phyloP scores from a whole-genome alignment of 768 basidiomycete species.

The Panaeolus papilionaceus region DNA sequence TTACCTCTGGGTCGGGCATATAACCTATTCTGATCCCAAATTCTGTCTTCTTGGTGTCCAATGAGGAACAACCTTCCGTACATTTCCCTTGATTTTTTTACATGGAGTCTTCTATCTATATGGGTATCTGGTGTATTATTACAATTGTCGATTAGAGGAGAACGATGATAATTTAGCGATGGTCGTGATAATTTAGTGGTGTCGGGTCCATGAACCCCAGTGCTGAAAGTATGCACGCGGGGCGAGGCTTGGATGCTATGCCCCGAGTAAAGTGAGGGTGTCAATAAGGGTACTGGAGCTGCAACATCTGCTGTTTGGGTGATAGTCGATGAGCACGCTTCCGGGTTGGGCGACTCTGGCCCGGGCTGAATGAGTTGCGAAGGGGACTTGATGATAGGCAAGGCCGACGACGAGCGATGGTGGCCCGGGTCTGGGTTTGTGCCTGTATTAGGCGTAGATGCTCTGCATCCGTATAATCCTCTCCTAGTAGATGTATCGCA shows the following conservation, averaged over 20 bases:
- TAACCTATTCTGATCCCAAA: slow-evolving; percentile 71
- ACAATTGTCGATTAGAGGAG: background rate
- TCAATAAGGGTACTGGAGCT: background rate
- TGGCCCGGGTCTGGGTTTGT: slow-evolving; percentile 7
- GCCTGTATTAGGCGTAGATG: slow-evolving; percentile 10
- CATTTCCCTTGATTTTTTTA: slow-evolving; percentile 6
- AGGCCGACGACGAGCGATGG: slow-evolving; percentile 10
- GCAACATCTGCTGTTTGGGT: background rate
- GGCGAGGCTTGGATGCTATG: slow-evolving; percentile 3
- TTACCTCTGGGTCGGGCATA: slow-evolving; percentile 77
- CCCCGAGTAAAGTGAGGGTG: slow-evolving; percentile 4
- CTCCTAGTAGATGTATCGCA: background rate
- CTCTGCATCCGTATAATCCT: slow-evolving; percentile 8
- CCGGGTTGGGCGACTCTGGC: background rate
- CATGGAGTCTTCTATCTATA: background rate
- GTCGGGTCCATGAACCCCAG: background rate
- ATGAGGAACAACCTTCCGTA: background rate
- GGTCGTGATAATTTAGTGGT: background rate
- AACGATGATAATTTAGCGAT: background rate
- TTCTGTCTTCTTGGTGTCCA: background rate
- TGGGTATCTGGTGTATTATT: slow-evolving; percentile 9
- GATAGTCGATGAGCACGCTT: slow-evolving; percentile 10
- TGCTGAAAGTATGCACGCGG: background rate
- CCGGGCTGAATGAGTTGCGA: slow-evolving; percentile 8
- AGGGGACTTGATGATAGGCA: slow-evolving; percentile 1